These are phyloP conservation scores for Lentinula sp. DNA, from an alignment of 768 basidiomycete genomes.

Conservation along the genomic window DNA sequence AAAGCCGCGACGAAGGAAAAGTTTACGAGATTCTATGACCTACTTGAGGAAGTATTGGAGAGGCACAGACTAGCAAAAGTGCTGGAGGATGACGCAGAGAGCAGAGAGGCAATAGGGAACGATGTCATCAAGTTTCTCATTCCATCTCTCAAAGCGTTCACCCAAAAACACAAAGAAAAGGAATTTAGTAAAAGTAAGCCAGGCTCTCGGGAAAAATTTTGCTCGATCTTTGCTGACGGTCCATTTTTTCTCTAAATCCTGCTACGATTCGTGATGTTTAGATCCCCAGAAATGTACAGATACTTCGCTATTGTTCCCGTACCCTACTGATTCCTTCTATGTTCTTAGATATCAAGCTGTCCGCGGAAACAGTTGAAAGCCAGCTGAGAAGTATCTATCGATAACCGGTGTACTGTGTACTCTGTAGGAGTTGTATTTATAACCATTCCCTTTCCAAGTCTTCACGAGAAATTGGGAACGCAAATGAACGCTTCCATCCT, in stretches of 20 bases:
- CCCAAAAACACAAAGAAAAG: conserved; percentile 70
- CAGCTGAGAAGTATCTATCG: conserved; percentile 61
- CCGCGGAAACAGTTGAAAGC: conserved; percentile 66
- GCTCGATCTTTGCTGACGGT: background rate
- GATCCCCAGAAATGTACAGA: conserved; percentile 50
- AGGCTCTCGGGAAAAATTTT: background rate
- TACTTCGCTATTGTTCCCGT: background rate
- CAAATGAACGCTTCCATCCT: background rate
- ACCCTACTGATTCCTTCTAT: conserved; percentile 9
- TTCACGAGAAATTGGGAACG: background rate
- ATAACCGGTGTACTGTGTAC: background rate
- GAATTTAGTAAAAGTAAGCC: conserved; percentile 80
- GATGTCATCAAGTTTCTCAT: conserved; percentile 76
- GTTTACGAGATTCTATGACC: conserved; percentile 75
- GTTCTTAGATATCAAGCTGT: conserved; percentile 70
- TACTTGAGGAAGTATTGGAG: conserved; percentile 75
- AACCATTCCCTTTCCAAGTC: background rate
- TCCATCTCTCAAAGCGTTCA: conserved; percentile 68
- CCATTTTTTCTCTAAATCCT: background rate
- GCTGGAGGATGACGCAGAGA: conserved; percentile 59
- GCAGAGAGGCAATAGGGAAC: conserved; percentile 53
- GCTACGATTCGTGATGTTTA: conserved; percentile 10
- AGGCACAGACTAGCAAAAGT: conserved; percentile 63
- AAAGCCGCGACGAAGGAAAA: conserved; percentile 64
- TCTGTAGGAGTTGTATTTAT: background rate